Evolutionary conservation across 192 early-diverging fungal genomes (phyloP), one percentile per base, ranked within the genome.

Genomic region (Linnemannia exigua): DNA sequence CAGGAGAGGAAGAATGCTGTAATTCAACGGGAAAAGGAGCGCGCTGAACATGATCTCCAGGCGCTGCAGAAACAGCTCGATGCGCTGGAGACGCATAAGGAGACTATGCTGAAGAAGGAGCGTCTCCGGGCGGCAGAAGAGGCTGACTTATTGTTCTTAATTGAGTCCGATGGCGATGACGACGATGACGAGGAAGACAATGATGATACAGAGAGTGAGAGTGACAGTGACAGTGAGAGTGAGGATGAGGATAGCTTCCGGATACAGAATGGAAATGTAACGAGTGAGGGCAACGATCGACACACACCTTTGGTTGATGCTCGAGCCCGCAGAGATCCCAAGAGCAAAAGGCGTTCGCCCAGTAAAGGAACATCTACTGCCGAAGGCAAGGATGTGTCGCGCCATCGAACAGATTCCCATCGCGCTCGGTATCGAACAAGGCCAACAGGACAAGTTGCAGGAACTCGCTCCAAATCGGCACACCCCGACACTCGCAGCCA

Each of bases 151-250:
- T 22, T 72, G 41, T 50, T 66, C 25, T n/a, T 85, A 31, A 63
- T 85, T 12, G 48, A 79, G 3, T 75, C 82, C 16, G 76, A 68
- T 1, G n/a, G 38, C 63, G 82, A 78, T 38, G 77, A 85, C 17
- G 74, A 79, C 1, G 76, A 77, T 1, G 58, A 41, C 47, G 75
- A 73, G 9, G 70, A 82, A 5, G 75, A n/a, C n/a, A n/a, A n/a
- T n/a, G n/a, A 73, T 14, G 72, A 70, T 3, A 20, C 36, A n/a
- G 68, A 70, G 41, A 81, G 73, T 33, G 73, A 51, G 17, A 81
- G 73, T 19, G 76, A 48, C 33, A 70, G 48, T 9, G 72, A 48
- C 20, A 75, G 67, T 48, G 82, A 84, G 9, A 31, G 31, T 12
- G 70, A 41, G 35, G 82, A 79, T 20, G 63, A 72, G 0, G 70